These are phyloP conservation scores for Papiliotrema flavescens DNA, from an alignment of 1,284 basidiomycete species.

Conservation along the genomic window DNA sequence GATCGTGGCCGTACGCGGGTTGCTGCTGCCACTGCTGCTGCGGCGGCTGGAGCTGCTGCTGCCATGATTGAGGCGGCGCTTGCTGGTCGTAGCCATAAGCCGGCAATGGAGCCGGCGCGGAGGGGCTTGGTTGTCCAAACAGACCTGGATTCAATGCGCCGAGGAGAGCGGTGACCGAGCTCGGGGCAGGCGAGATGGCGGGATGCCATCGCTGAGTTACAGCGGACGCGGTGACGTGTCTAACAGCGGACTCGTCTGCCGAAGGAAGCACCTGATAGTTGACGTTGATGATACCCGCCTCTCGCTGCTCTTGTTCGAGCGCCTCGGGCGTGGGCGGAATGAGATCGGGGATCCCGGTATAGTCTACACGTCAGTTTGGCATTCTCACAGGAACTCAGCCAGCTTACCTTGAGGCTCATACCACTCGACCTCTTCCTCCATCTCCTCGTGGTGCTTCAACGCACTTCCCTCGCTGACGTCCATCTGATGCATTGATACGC, in stretches of 20 bases:
- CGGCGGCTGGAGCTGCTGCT: background rate
- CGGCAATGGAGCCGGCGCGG: background rate
- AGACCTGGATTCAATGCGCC: background rate
- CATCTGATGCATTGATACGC: conserved; percentile 22
- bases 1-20: too few relatives aligned
- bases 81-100: background rate
- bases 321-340: conserved; percentile 20
- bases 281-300: conserved; percentile 19
- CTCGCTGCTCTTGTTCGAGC: conserved; percentile 28
- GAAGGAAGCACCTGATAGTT: too few relatives aligned
- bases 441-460: conserved; percentile 13
- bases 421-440: conserved; percentile 34
- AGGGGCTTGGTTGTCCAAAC: background rate
- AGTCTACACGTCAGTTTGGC: background rate
- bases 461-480: conserved; percentile 34
- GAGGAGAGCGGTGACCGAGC: background rate
- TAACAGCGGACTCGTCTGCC: too few relatives aligned
- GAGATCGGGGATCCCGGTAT: background rate
- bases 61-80: too few relatives aligned
- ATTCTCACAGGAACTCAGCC: background rate
- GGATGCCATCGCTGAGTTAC: too few relatives aligned
- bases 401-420: conserved; percentile 28
- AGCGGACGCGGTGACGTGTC: too few relatives aligned
- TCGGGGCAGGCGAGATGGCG: background rate
- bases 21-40: too few relatives aligned